Conservation (phyloP, 176 grass and related monocot species). For the Ensete ventricosum region DNA sequence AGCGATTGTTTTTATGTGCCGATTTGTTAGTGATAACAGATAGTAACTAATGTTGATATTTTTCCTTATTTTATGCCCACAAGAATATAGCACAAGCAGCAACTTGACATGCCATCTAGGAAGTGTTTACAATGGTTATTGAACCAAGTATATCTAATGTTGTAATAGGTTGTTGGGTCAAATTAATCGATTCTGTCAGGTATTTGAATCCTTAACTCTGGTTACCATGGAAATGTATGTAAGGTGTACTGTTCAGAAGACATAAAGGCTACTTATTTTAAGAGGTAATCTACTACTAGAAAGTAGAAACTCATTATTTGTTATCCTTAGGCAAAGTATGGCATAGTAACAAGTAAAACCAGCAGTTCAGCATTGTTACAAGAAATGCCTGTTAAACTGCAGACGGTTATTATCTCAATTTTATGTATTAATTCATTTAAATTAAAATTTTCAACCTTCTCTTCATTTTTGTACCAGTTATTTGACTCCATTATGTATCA, state of each 20-base stretch:
- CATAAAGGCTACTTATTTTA: neutral
- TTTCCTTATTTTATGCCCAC: neutral
- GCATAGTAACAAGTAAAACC: neutral
- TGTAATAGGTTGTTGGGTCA: neutral
- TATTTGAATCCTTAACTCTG: neutral
- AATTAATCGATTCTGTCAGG: neutral
- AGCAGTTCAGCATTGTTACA: neutral
- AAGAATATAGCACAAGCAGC: neutral
- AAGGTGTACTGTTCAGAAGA: neutral
- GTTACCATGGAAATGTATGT: neutral
- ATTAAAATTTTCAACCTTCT: neutral
- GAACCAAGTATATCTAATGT: neutral
- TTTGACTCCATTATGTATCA: neutral
- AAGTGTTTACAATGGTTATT: neutral
- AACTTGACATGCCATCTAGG: neutral
- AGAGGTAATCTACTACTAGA: neutral
- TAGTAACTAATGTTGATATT: neutral
- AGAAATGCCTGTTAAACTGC: neutral
- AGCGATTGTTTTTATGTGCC: neutral
- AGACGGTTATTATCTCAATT: neutral
- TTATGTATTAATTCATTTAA: neutral
- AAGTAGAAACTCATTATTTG: neutral
- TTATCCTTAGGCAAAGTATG: neutral
- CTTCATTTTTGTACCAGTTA: neutral
- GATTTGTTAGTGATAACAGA: neutral